Conservation (phyloP, 495 filamentous ascomycete genomes). For the Daldinia decipiens region DNA sequence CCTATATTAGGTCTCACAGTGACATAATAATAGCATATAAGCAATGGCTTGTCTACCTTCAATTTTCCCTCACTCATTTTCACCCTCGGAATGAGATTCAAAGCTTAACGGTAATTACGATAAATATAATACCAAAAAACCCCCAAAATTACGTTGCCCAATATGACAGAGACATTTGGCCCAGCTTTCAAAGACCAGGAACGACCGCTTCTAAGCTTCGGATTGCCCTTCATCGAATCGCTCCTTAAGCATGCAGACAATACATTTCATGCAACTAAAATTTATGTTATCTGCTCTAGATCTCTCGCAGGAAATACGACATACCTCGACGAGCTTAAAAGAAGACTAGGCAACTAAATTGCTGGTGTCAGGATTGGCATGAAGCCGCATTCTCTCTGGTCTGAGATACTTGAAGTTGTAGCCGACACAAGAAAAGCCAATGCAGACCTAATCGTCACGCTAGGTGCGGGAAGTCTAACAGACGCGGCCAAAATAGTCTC, state of each 20-base stretch:
- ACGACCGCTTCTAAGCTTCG: constrained; percentile 49
- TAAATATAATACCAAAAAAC: neutral
- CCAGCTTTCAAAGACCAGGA: constrained; percentile 39
- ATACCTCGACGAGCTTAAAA: constrained; percentile 52
- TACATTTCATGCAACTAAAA: constrained; percentile 55
- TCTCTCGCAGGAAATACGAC: constrained; percentile 64
- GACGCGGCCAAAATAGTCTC: constrained; percentile 68
- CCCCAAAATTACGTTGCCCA: neutral
- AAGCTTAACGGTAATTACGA: neutral
- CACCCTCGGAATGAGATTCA: neutral
- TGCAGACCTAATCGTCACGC: constrained; percentile 65
- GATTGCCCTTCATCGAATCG: constrained; percentile 48
- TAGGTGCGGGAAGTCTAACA: constrained; percentile 68
- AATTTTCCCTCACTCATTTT: neutral
- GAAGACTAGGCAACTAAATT: constrained; percentile 53
- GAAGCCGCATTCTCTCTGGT: constrained; percentile 66
- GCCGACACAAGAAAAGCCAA: constrained; percentile 54
- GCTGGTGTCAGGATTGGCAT: constrained; percentile 65
- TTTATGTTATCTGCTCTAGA: constrained; percentile 67
- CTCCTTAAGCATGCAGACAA: constrained; percentile 52
- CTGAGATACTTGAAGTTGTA: constrained; percentile 65
- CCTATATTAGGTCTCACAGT: neutral
- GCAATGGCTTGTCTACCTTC: neutral
- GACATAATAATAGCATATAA: neutral
- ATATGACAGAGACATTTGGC: constrained; percentile 37